These are phyloP conservation scores for Monosporascus sp. DNA, from an alignment of 2,329 filamentous ascomycete genomes.

Conservation along the genomic window DNA sequence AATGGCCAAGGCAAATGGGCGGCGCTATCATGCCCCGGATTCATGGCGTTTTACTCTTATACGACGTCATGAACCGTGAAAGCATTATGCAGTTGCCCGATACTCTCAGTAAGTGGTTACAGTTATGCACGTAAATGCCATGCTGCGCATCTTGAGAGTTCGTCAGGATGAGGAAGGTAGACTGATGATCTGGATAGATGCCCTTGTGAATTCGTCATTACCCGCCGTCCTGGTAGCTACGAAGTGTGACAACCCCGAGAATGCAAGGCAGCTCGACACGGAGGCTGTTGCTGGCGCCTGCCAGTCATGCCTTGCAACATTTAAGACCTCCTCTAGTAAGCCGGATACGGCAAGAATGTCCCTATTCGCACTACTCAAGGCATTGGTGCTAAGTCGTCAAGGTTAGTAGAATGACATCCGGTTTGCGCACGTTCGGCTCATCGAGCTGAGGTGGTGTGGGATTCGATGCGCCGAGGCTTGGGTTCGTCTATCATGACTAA, in stretches of 20 bases:
- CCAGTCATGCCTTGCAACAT: constrained; percentile 63
- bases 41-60: constrained; percentile 79
- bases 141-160: not conserved
- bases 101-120: constrained; percentile 64
- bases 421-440: not conserved
- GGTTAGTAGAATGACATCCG: constrained; percentile 47
- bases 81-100: constrained; percentile 70
- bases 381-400: constrained; percentile 60
- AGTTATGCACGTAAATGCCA: not conserved
- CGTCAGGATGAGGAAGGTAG: not conserved
- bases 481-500: constrained; percentile 2
- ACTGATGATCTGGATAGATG: constrained; percentile 47
- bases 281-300: constrained; percentile 58
- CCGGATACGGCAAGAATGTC: constrained; percentile 71
- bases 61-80: constrained; percentile 76
- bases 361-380: constrained; percentile 68
- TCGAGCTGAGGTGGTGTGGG: not conserved
- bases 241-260: constrained; percentile 78
- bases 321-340: constrained; percentile 65
- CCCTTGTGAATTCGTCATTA: constrained; percentile 64
- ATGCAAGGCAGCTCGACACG: constrained; percentile 65
- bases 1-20: constrained; percentile 63
- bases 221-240: constrained; percentile 80
- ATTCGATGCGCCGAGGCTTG: not conserved
- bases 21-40: constrained; percentile 68